Conservation (phyloP, 495 filamentous ascomycete species). For the Lophium mytilinum region DNA sequence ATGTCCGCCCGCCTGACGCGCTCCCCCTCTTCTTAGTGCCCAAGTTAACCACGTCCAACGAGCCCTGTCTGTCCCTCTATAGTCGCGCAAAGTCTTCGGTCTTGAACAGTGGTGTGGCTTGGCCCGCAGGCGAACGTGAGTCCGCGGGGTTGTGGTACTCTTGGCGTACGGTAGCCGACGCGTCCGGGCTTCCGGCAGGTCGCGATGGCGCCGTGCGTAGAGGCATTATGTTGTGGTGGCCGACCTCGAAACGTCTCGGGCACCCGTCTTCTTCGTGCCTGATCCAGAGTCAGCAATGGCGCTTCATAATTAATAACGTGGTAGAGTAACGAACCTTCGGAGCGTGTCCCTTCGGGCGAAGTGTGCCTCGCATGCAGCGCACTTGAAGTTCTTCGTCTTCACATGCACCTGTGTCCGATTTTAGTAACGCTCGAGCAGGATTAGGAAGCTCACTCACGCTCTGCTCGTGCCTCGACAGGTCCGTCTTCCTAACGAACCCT, state of each 20-base stretch:
- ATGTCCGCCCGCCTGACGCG: no score
- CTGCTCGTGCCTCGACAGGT: conserved; percentile 72
- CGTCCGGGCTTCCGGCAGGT: neutral
- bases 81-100: conserved; percentile 8
- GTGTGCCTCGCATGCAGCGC: conserved; percentile 59
- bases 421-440: neutral
- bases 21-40: no score
- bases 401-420: conserved; percentile 50
- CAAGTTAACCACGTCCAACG: no score
- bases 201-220: neutral
- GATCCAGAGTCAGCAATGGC: conserved; percentile 13
- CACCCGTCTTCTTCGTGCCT: conserved; percentile 79
- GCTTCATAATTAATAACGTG: neutral
- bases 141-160: neutral
- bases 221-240: conserved; percentile 5
- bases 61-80: no score
- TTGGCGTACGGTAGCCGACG: conserved; percentile 5
- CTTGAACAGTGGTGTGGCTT: conserved; percentile 12
- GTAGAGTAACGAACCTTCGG: conserved; percentile 49
- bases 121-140: neutral
- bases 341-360: conserved; percentile 83
- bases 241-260: conserved; percentile 58
- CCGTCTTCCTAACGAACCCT: conserved; percentile 75
- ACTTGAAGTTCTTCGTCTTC: conserved; percentile 62
- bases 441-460: conserved; percentile 47